These are phyloP conservation scores for Calonectria montana DNA, from an alignment of 2,329 filamentous ascomycete genomes.

Conservation along the genomic window DNA sequence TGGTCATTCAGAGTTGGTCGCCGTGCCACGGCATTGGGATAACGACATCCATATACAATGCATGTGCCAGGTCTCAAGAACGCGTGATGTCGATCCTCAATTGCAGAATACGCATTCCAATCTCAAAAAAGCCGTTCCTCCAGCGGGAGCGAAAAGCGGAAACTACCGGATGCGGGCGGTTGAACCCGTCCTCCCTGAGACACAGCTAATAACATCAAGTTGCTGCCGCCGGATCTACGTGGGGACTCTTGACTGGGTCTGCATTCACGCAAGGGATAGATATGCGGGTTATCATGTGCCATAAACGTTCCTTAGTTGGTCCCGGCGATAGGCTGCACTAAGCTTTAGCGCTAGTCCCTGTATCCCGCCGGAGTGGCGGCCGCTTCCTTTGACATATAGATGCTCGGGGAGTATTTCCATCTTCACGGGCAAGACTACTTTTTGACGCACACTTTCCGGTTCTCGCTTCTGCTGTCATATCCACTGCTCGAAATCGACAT, in stretches of 20 bases:
- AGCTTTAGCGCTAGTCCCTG: not conserved
- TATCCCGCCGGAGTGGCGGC: not conserved
- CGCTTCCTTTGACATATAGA: not conserved
- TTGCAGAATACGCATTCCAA: not conserved
- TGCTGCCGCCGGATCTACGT: not conserved
- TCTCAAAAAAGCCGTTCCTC: not conserved
- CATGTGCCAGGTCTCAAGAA: not conserved
- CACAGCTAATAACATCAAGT: not conserved
- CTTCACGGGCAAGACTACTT: not conserved
- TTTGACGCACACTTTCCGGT: not conserved
- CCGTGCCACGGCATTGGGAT: not conserved
- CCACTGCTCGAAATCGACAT: not conserved
- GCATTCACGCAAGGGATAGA: not conserved
- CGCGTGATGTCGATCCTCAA: not conserved
- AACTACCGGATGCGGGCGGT: conserved; percentile 13
- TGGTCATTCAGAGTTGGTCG: not conserved
- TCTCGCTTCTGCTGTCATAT: not conserved
- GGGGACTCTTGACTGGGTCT: not conserved
- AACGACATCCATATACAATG: not conserved
- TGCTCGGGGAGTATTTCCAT: not conserved
- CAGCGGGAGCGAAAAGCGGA: not conserved
- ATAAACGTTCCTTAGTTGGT: not conserved
- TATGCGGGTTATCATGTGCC: not conserved
- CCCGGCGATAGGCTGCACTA: not conserved
- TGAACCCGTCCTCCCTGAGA: conserved; percentile 6